phyloP scores from a whole-genome alignment of 352 stramenopile species.

The Phytophthora gonapodyides region DNA sequence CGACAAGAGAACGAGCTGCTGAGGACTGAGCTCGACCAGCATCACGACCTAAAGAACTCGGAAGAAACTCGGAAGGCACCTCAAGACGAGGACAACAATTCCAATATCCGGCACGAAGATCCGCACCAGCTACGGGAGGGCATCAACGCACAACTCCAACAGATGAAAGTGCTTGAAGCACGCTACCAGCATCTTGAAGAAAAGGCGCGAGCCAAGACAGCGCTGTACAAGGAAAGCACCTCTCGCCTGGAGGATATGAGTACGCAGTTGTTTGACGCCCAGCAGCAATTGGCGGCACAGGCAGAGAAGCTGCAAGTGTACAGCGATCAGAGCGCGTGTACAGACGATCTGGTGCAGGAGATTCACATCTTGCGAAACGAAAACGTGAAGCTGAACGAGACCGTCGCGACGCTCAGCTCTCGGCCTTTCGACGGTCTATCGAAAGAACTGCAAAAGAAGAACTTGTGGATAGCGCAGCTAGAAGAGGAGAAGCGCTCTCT shows the following conservation, averaged over 20 bases:
- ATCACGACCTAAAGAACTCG: slow-evolving; percentile 4
- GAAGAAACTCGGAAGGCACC: not conserved
- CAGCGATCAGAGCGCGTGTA: slow-evolving; percentile 34
- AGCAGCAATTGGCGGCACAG: slow-evolving; percentile 49
- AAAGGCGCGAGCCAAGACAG: slow-evolving; percentile 41
- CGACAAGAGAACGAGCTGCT: slow-evolving; percentile 63
- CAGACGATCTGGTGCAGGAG: slow-evolving; percentile 50
- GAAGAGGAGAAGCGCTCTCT: slow-evolving; percentile 40
- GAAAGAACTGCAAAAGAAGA: slow-evolving; percentile 51
- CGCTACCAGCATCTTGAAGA: slow-evolving; percentile 53
- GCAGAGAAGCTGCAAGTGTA: slow-evolving; percentile 41
- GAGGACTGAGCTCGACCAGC: slow-evolving; percentile 31
- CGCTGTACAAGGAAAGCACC: slow-evolving; percentile 46
- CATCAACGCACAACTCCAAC: slow-evolving; percentile 41
- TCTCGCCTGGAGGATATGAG: slow-evolving; percentile 45
- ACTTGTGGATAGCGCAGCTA: slow-evolving; percentile 50
- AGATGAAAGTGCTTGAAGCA: slow-evolving; percentile 59
- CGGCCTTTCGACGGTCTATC: slow-evolving; percentile 53
- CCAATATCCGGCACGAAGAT: slow-evolving; percentile 4
- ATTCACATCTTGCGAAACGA: slow-evolving; percentile 59
- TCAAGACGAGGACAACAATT: slow-evolving; percentile 1
- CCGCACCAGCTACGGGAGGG: slow-evolving; percentile 38
- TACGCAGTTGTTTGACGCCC: slow-evolving; percentile 44
- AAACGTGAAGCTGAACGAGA: slow-evolving; percentile 55
- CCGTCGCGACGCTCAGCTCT: slow-evolving; percentile 49